A percentile compares a stretch with the other conserved stretches of the same genome.
Evolutionary conservation across 495 filamentous ascomycete genomes (phyloP).

Genomic region (Daldinia vernicosa): DNA sequence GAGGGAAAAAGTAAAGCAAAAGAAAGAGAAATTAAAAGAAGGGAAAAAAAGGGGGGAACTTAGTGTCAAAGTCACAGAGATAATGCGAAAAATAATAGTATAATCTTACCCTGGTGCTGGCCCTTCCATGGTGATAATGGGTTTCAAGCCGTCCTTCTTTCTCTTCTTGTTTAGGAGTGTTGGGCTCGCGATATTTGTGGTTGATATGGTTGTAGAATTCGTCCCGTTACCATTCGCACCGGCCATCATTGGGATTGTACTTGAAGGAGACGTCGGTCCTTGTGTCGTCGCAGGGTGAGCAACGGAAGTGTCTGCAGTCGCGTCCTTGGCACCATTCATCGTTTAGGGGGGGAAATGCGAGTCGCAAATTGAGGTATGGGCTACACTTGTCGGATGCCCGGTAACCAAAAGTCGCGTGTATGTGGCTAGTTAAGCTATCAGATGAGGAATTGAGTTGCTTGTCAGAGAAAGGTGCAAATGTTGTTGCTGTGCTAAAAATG

Average conservation of each 20-base stretch:
- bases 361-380: conserved; percentile 26
- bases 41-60: neutral
- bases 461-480: conserved; percentile 1
- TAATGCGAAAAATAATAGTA: neutral
- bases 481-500: conserved; percentile 13
- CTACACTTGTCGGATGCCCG: conserved; percentile 13
- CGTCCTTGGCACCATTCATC: conserved; percentile 39
- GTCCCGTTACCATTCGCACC: conserved; percentile 45
- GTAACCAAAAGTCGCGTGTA: conserved; percentile 11
- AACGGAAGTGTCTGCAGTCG: conserved; percentile 22
- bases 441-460: conserved; percentile 13
- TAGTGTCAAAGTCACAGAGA: neutral
- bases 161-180: conserved; percentile 74
- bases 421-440: conserved; percentile 15
- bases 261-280: conserved; percentile 23
- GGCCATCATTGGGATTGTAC: conserved; percentile 42
- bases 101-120: conserved; percentile 55
- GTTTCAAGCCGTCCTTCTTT: conserved; percentile 88
- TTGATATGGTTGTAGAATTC: conserved; percentile 39
- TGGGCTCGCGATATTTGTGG: conserved; percentile 47
- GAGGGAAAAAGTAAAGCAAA: conserved; percentile 4
- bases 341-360: conserved; percentile 16
- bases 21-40: conserved; percentile 9
- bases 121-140: conserved; percentile 86
- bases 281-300: neutral